Evolutionary conservation across 495 filamentous ascomycete genomes (phyloP).

Genomic region (Talaromyces wortmannii): DNA sequence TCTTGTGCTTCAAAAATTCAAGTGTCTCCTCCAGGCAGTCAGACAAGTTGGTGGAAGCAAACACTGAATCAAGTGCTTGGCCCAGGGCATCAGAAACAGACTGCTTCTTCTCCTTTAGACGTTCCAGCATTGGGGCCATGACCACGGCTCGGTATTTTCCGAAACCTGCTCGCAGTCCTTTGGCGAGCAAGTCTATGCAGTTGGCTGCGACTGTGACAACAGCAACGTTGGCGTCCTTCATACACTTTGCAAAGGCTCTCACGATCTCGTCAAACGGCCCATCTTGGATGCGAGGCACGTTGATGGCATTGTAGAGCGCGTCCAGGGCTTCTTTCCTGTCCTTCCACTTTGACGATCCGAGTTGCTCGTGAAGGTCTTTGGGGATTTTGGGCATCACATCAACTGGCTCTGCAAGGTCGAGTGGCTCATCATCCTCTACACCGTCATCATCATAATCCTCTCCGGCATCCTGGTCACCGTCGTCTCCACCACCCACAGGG

Average conservation of each 20-base stretch:
- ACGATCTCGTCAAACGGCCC: constrained; percentile 80
- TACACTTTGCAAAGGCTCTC: constrained; percentile 77
- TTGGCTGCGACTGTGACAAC: constrained; percentile 92
- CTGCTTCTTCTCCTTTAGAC: constrained; percentile 95
- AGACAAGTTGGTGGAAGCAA: constrained; percentile 65
- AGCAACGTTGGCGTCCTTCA: constrained; percentile 98
- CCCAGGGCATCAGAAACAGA: constrained; percentile 81
- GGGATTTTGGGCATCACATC: constrained; percentile 83
- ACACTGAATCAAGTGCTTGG: constrained; percentile 81
- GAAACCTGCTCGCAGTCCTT: constrained; percentile 74
- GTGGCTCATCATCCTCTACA: constrained; percentile 65
- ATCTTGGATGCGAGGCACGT: constrained; percentile 89
- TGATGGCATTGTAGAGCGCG: constrained; percentile 65
- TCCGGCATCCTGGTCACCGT: constrained; percentile 37
- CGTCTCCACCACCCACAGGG: constrained; percentile 50
- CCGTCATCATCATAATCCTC: constrained; percentile 65
- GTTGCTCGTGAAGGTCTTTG: constrained; percentile 69
- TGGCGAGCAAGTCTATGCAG: constrained; percentile 87
- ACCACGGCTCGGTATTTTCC: constrained; percentile 72
- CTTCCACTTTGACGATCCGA: constrained; percentile 94
- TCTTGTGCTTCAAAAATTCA: constrained; percentile 84
- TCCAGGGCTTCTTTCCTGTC: constrained; percentile 94
- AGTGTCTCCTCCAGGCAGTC: constrained; percentile 87
- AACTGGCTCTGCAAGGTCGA: constrained; percentile 86
- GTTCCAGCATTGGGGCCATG: constrained; percentile 83